Evolutionary conservation across 2,329 filamentous ascomycete genomes (phyloP), one percentile per base, ranked within the genome.

Genomic region (Cladosporium sp.): DNA sequence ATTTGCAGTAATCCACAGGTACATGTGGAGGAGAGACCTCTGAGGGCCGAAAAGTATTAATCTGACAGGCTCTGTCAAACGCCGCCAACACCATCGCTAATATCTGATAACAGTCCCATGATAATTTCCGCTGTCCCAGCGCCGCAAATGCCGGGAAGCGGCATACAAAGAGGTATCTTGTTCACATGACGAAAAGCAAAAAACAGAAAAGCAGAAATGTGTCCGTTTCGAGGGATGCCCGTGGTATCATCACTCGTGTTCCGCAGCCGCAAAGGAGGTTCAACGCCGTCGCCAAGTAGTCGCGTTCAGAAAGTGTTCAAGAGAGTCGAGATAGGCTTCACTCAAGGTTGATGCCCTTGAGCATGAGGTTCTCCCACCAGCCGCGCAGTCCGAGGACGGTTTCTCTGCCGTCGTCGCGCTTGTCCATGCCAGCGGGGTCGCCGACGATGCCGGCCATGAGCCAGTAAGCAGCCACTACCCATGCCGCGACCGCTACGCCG

Each of bases 401-500:
- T 18, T 80, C 78, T 49, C 76, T 72, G 10, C 82, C 82, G 58
- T 85, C 82, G 56, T 84, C 82, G 57, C 77, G 76, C 54, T 74
- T 73, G 60, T 80, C 78, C 55, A 71, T 72, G 22, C 77, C 75
- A 51, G 81, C 80, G 31, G 82, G 82, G 65, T 84, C 82, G 4
- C 82, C 82, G 45, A 85, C 69, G 9, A 84, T 78, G 60, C 76
- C 75, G 19, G 79, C 74, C 61, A 81, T 82, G 48, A 82, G 68
- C 82, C 81, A 84, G 68, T 84, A 85, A 16, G 73, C 77, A 1
- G 79, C 81, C 0, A 80, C 74, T 0, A 78, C 76, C 81, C 81
- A 84, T 5, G 77, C 74, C 1, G 77, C 76, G 11, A 82, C 64
- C 16, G 80, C 74, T 43, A 83, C 71, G 35, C 75, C 78, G 9